Conservation (phyloP, 176 grass and related monocot species). For the Zoysia japonica region DNA sequence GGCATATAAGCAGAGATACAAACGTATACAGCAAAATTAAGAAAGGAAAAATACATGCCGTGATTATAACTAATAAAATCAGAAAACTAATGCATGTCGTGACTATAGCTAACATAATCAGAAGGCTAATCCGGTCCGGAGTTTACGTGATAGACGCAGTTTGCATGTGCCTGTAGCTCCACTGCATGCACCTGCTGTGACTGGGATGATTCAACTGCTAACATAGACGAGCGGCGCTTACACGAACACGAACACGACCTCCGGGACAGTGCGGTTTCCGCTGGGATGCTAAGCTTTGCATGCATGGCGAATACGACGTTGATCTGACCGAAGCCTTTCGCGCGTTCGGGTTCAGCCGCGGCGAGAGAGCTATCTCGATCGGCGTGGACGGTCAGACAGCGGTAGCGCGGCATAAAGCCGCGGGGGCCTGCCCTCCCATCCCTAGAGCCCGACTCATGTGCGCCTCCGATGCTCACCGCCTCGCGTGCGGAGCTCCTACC, state of each 20-base stretch:
- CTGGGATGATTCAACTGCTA: too few species aligned
- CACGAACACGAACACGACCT: background rate
- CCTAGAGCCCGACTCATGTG: background rate
- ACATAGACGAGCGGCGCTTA: background rate
- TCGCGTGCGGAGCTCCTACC: constrained; percentile 2
- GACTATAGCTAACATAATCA: too few species aligned
- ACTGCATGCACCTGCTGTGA: too few species aligned
- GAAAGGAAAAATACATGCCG: too few species aligned
- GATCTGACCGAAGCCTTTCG: background rate
- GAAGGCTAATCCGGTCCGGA: too few species aligned
- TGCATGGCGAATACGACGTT: background rate
- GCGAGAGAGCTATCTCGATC: too few species aligned
- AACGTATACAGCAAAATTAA: too few species aligned
- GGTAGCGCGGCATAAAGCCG: constrained; percentile 41
- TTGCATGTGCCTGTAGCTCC: too few species aligned
- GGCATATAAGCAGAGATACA: too few species aligned
- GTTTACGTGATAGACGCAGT: too few species aligned
- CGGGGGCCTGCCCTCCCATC: background rate
- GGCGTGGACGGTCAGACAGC: constrained; percentile 24
- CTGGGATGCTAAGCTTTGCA: background rate
- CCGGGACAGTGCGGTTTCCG: background rate
- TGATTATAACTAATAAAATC: too few species aligned
- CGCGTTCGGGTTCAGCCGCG: background rate
- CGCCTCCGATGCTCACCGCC: background rate
- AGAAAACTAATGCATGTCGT: too few species aligned